Percentiles rank a stretch among this genome's conserved stretches.
These are phyloP conservation scores for Nemania diffusa DNA, from an alignment of 2,329 filamentous ascomycete genomes.

Conservation along the genomic window DNA sequence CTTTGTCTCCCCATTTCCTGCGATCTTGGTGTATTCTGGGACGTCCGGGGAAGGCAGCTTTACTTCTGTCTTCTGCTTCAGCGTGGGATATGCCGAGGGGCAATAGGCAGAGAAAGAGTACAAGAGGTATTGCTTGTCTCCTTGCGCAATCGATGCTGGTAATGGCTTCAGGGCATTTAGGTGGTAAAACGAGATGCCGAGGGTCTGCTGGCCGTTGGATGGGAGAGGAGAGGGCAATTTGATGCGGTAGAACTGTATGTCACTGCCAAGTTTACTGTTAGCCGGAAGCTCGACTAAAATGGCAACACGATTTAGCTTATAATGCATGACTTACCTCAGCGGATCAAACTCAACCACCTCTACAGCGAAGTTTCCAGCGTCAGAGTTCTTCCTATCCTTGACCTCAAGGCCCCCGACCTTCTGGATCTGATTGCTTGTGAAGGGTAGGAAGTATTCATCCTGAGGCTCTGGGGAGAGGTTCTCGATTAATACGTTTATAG, in stretches of 20 bases:
- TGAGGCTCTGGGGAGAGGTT: conserved; percentile 84
- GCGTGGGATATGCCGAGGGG: conserved; percentile 83
- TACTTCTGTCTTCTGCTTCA: conserved; percentile 97
- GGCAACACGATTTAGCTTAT: background rate
- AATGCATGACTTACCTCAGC: conserved; percentile 60
- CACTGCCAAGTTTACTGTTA: conserved; percentile 57
- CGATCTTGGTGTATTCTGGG: conserved; percentile 84
- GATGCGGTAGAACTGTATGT: conserved; percentile 85
- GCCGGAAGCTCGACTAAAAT: conserved; percentile 23
- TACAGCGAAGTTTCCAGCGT: conserved; percentile 73
- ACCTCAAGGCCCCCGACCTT: conserved; percentile 89
- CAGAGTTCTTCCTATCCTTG: conserved; percentile 86
- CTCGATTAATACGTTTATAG: conserved; percentile 92
- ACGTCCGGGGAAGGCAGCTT: conserved; percentile 83
- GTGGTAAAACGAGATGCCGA: conserved; percentile 86
- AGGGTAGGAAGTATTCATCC: conserved; percentile 90
- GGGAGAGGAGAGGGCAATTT: conserved; percentile 79
- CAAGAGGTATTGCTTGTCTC: conserved; percentile 85
- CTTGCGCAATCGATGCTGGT: conserved; percentile 83
- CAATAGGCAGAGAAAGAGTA: conserved; percentile 89
- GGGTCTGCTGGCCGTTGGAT: conserved; percentile 80
- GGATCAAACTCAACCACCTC: conserved; percentile 73
- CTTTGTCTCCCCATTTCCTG: conserved; percentile 68
- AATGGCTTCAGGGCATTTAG: conserved; percentile 83
- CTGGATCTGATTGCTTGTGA: conserved; percentile 78